phyloP scores from a whole-genome alignment of 2,329 filamentous ascomycete genomes.

The Hypomyces perniciosus region DNA sequence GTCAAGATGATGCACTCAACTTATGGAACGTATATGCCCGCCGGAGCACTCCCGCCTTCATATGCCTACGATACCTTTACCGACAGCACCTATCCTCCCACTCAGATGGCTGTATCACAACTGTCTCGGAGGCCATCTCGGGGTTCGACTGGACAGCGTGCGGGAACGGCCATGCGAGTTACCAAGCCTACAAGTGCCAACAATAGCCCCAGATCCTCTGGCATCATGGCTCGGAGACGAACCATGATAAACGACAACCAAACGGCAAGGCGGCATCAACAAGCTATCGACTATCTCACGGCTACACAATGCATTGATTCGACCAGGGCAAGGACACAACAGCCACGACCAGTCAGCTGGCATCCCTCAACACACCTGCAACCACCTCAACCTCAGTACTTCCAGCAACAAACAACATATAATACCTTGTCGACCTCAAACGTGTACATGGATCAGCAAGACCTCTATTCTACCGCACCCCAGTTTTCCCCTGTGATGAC shows the following conservation, averaged over 20 bases:
- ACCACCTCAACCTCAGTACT: slow-evolving; percentile 32
- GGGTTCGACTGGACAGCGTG: slow-evolving; percentile 44
- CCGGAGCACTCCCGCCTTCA: slow-evolving; percentile 20
- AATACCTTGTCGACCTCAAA: slow-evolving; percentile 34
- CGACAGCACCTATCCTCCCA: slow-evolving; percentile 40
- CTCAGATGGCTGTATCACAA: slow-evolving; percentile 44
- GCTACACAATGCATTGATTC: slow-evolving; percentile 3
- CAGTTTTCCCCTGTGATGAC: slow-evolving; percentile 47
- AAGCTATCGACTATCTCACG: slow-evolving; percentile 34
- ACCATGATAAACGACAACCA: slow-evolving; percentile 49
- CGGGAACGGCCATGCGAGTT: slow-evolving; percentile 50
- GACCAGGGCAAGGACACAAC: slow-evolving; percentile 21
- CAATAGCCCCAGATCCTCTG: slow-evolving; percentile 59
- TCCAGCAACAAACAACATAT: slow-evolving; percentile 31
- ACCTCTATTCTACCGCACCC: slow-evolving; percentile 35
- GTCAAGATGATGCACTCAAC: slow-evolving; percentile 28
- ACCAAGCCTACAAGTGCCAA: slow-evolving; percentile 61
- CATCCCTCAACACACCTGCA: slow-evolving; percentile 57
- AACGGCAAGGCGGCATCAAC: slow-evolving; percentile 41
- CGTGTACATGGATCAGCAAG: slow-evolving; percentile 35
- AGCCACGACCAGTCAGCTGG: slow-evolving; percentile 65
- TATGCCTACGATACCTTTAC: slow-evolving; percentile 36
- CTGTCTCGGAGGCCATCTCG: slow-evolving; percentile 43
- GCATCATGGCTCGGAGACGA: slow-evolving; percentile 45
- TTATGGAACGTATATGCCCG: slow-evolving; percentile 21